These are phyloP conservation scores for Trichophyton schoenleinii DNA, from an alignment of 2,329 filamentous ascomycete species.

Conservation along the genomic window DNA sequence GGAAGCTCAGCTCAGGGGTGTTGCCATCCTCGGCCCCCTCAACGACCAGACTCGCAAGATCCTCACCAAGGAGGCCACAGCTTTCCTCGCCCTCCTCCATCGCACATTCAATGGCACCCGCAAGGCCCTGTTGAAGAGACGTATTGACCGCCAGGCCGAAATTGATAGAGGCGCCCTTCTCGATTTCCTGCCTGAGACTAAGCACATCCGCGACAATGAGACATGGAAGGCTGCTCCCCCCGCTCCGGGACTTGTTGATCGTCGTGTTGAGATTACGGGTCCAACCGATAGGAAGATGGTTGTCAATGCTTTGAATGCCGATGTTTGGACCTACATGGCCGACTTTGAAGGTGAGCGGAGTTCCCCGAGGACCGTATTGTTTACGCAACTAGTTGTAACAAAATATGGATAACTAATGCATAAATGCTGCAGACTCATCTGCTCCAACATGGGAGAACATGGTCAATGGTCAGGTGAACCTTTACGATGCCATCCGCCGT, in stretches of 20 bases:
- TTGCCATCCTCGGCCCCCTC: constrained; percentile 69
- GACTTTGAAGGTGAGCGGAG: constrained; percentile 82
- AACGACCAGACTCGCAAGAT: constrained; percentile 76
- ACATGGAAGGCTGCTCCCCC: constrained; percentile 88
- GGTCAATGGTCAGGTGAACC: constrained; percentile 95
- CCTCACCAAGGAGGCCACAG: constrained; percentile 75
- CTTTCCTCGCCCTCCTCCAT: constrained; percentile 89
- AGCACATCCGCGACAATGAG: constrained; percentile 83
- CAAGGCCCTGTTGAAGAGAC: constrained; percentile 77
- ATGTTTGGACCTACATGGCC: constrained; percentile 99
- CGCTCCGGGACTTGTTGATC: constrained; percentile 82
- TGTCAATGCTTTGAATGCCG: constrained; percentile 86
- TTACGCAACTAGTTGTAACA: not conserved
- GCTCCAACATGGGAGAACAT: constrained; percentile 99
- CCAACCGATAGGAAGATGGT: constrained; percentile 99
- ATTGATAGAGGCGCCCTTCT: constrained; percentile 79
- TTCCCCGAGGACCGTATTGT: not conserved
- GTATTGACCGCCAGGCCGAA: constrained; percentile 76
- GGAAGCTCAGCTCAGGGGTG: constrained; percentile 73
- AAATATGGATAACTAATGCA: not conserved
- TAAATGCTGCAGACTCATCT: constrained; percentile 57
- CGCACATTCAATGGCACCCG: constrained; percentile 84
- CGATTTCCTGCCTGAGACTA: constrained; percentile 93
- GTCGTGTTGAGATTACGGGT: constrained; percentile 91
- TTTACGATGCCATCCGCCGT: constrained; percentile 87